phyloP scores from a whole-genome alignment of 1,284 basidiomycete species.

The Boletellus dicymbophilus region DNA sequence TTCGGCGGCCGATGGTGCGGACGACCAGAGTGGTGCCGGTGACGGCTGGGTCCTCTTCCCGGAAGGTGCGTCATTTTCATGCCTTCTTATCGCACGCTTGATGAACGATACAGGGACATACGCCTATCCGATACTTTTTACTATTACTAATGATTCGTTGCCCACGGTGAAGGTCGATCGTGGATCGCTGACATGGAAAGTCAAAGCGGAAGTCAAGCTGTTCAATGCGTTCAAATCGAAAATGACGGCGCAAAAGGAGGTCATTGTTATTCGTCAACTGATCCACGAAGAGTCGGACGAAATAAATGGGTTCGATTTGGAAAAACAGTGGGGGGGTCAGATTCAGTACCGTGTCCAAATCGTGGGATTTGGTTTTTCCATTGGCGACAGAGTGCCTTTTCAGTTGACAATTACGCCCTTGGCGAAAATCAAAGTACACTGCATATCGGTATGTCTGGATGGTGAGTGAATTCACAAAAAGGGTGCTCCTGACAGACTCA shows the following conservation, averaged over 20 bases:
- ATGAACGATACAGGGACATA: slow-evolving; percentile 68
- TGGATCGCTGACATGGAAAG: slow-evolving; percentile 79
- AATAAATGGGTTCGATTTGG: slow-evolving; percentile 82
- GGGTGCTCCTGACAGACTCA: not conserved
- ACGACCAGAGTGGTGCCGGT: slow-evolving; percentile 47
- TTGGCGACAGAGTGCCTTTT: slow-evolving; percentile 85
- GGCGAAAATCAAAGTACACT: slow-evolving; percentile 82
- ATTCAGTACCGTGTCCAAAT: slow-evolving; percentile 85
- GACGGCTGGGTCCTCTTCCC: slow-evolving; percentile 89
- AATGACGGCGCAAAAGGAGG: slow-evolving; percentile 69
- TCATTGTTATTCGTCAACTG: slow-evolving; percentile 78
- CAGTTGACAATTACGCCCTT: slow-evolving; percentile 85
- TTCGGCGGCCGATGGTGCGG: slow-evolving; percentile 38
- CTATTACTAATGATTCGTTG: slow-evolving; percentile 80
- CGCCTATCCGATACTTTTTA: slow-evolving; percentile 92
- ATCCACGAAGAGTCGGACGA: slow-evolving; percentile 53
- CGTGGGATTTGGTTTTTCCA: slow-evolving; percentile 78
- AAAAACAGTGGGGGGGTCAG: slow-evolving; percentile 92
- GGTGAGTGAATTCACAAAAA: slow-evolving; percentile 45
- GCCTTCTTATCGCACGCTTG: not conserved
- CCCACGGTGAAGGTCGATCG: slow-evolving; percentile 81
- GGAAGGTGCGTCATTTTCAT: slow-evolving; percentile 57
- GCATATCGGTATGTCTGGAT: slow-evolving; percentile 81
- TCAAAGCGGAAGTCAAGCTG: slow-evolving; percentile 84
- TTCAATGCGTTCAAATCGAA: slow-evolving; percentile 83